Evolutionary conservation across 768 basidiomycete genomes (phyloP), one percentile per base, ranked within the genome.

Genomic region (Leucocoprinus leucothites): DNA sequence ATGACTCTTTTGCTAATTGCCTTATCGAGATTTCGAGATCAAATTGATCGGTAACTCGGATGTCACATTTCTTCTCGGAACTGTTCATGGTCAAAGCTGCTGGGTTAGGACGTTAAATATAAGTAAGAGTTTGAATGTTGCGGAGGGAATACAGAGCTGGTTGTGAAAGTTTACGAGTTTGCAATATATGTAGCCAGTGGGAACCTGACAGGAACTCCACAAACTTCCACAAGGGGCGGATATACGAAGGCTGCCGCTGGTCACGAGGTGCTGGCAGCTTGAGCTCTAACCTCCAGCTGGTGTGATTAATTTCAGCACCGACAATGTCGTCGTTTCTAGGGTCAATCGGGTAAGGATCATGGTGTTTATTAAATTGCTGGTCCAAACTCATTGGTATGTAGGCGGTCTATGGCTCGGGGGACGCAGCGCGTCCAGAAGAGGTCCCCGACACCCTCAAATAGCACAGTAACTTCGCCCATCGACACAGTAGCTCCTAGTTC

Each of bases 321-420:
- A 48, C 46, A 55, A 31, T 31, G 31, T 31, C 46, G 54, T 55
- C 54, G 3, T 55, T 55, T 22, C 54, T 55, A 13, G 54, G 47
- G 9, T 42, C 19, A 8, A 41, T 55, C 21, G 47, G 54, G 54
- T 55, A 34, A n/a, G 54, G 14, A 13, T 43, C n/a, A 2, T 45
- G n/a, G n/a, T 3, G 13, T 18, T 34, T n/a, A 2, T 24, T 18
- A 26, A 0, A 9, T 28, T 14, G 1, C 9, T 21, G 7, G 41
- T 45, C 31, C 34, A 22, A 41, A 24, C 50, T 51, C 38, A 52
- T 18, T n/a, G 9, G 36, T 21, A 34, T 44, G 16, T 35, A 55
- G 54, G n/a, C 54, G 54, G 9, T 48, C 54, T 40, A 48, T 55
- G 54, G 44, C 46, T 18, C 38, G 54, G 18, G n/a, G 47, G 4